Percentiles rank a stretch among this genome's conserved stretches.
phyloP scores from a whole-genome alignment of 495 filamentous ascomycete species.

The Tuber brumale region DNA sequence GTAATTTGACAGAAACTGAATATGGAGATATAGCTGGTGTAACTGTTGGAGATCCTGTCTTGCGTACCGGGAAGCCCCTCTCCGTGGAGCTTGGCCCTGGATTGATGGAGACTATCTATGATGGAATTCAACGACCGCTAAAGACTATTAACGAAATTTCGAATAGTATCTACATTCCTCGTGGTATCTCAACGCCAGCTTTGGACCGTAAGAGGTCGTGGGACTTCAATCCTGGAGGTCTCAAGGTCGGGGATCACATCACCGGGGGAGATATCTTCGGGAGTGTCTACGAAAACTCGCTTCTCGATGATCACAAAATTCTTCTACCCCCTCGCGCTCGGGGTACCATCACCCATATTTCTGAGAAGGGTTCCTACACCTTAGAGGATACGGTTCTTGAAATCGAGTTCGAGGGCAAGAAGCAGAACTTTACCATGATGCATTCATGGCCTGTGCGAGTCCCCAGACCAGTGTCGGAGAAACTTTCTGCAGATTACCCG shows the following conservation, averaged over 20 bases:
- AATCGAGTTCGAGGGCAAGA: conserved; percentile 93
- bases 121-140: conserved; percentile 95
- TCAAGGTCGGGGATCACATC: conserved; percentile 94
- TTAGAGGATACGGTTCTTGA: conserved; percentile 92
- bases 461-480: conserved; percentile 82
- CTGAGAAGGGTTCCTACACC: conserved; percentile 83
- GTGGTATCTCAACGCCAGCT: conserved; percentile 82
- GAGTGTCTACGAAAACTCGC: conserved; percentile 88
- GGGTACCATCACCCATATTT: conserved; percentile 86
- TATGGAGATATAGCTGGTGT: conserved; percentile 63
- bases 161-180: conserved; percentile 90
- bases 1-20: conserved; percentile 21
- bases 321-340: conserved; percentile 83
- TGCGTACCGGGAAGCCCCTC: conserved; percentile 84
- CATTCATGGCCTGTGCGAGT: conserved; percentile 99
- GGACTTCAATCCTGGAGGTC: conserved; percentile 78
- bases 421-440: conserved; percentile 92
- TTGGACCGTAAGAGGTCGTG: conserved; percentile 84
- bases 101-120: conserved; percentile 98
- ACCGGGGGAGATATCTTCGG: conserved; percentile 94
- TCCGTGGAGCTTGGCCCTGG: conserved; percentile 96
- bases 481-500: conserved; percentile 74
- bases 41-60: conserved; percentile 89
- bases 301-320: conserved; percentile 92
- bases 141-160: conserved; percentile 69